phyloP scores from a whole-genome alignment of 148 eudicot genomes.

The Rhododendron williamsianum region DNA sequence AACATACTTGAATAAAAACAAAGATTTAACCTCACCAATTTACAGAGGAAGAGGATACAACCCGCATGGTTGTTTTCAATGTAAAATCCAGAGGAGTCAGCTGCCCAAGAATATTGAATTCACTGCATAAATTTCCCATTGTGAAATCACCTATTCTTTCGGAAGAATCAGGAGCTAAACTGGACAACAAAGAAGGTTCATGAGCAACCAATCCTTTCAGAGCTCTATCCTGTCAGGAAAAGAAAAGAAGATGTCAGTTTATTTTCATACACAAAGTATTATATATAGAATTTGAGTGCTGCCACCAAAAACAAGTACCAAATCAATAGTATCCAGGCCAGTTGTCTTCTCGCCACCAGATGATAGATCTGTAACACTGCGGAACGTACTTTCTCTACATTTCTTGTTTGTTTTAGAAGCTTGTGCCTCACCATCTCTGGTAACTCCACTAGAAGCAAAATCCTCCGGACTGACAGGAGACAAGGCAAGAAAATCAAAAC shows the following conservation, averaged over 20 bases:
- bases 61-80: slow-evolving; percentile 70
- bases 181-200: slow-evolving; percentile 42
- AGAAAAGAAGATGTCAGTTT: slow-evolving; percentile 3
- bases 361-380: slow-evolving; percentile 69
- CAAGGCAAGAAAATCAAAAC: slow-evolving; percentile 11
- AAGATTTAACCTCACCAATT: slow-evolving; percentile 47
- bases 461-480: slow-evolving; percentile 30
- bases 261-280: not conserved
- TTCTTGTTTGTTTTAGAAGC: slow-evolving; percentile 33
- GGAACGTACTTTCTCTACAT: slow-evolving; percentile 41
- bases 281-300: not conserved
- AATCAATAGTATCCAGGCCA: slow-evolving; percentile 47
- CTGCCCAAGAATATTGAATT: slow-evolving; percentile 44
- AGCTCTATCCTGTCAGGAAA: slow-evolving; percentile 63
- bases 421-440: slow-evolving; percentile 22
- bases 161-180: slow-evolving; percentile 32
- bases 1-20: not conserved
- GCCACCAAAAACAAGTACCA: slow-evolving; percentile 41
- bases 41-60: slow-evolving; percentile 67
- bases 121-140: slow-evolving; percentile 39
- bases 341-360: slow-evolving; percentile 45
- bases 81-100: slow-evolving; percentile 81
- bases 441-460: slow-evolving; percentile 30
- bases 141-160: slow-evolving; percentile 33
- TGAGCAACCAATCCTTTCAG: slow-evolving; percentile 64